phyloP scores from a whole-genome alignment of 176 grass and related monocot species.

The Coix lacrymajobi region DNA sequence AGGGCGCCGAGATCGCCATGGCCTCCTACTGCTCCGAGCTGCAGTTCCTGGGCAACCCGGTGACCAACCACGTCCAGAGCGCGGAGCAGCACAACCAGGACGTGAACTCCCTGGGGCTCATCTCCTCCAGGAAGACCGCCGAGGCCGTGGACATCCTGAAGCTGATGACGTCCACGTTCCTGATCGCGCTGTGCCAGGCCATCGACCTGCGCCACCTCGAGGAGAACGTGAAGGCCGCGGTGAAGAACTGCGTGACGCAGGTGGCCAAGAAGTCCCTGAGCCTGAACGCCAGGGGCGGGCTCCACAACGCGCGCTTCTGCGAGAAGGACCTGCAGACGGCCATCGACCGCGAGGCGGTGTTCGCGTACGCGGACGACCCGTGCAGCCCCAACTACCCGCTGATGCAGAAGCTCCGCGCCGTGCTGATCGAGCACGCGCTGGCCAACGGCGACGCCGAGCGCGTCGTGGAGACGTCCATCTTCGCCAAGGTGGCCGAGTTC shows the following conservation, averaged over 20 bases:
- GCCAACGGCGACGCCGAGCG: conserved; percentile 61
- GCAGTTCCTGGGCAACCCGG: conserved; percentile 85
- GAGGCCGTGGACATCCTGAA: conserved; percentile 88
- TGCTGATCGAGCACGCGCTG: conserved; percentile 75
- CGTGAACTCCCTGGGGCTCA: conserved; percentile 83
- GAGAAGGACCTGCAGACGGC: conserved; percentile 73
- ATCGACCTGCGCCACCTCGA: conserved; percentile 80
- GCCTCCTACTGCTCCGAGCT: conserved; percentile 95
- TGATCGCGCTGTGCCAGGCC: conserved; percentile 77
- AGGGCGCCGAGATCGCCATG: conserved; percentile 96
- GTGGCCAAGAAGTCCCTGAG: conserved; percentile 67
- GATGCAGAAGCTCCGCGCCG: conserved; percentile 78
- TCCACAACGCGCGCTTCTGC: conserved; percentile 69
- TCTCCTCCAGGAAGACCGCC: conserved; percentile 88
- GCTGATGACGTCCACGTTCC: conserved; percentile 82
- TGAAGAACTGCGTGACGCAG: conserved; percentile 66
- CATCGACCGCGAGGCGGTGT: conserved; percentile 74
- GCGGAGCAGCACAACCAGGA: conserved; percentile 99
- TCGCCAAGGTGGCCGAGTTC: conserved; percentile 70
- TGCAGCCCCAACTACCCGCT: conserved; percentile 78
- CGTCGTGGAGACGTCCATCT: conserved; percentile 58
- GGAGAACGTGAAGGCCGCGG: conserved; percentile 73
- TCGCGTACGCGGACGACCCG: conserved; percentile 88
- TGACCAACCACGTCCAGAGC: conserved; percentile 97
- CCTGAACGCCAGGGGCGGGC: conserved; percentile 51